These are phyloP conservation scores for Anacardium occidentale DNA, from an alignment of 345 rosid genomes.

Conservation along the genomic window DNA sequence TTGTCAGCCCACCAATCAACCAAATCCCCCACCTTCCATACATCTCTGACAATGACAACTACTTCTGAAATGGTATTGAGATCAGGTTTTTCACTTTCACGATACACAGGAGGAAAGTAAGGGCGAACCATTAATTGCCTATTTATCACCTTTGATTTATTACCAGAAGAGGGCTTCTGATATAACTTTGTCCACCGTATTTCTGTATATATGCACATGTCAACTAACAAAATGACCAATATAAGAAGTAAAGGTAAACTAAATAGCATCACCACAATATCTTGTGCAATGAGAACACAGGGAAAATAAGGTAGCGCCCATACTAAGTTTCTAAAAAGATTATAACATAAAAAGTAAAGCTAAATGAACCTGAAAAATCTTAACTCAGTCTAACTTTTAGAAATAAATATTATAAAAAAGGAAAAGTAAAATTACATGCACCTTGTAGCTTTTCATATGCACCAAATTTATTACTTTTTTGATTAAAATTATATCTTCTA, in stretches of 20 bases:
- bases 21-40: slow-evolving; percentile 61
- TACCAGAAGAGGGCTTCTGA: slow-evolving; percentile 22
- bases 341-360: too few species aligned
- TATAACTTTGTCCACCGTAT: slow-evolving; percentile 31
- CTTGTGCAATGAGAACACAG: slow-evolving; percentile 3
- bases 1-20: slow-evolving; percentile 65
- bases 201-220: slow-evolving; percentile 30
- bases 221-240: slow-evolving; percentile 1
- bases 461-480: too few species aligned
- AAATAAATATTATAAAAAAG: too few species aligned
- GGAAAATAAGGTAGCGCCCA: too few species aligned
- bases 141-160: slow-evolving; percentile 17
- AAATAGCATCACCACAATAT: background rate
- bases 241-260: background rate
- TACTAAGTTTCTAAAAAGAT: too few species aligned
- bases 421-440: too few species aligned
- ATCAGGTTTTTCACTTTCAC: slow-evolving; percentile 36
- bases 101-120: slow-evolving; percentile 43
- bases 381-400: too few species aligned
- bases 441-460: too few species aligned
- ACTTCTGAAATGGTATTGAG: slow-evolving; percentile 33
- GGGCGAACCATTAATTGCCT: slow-evolving; percentile 59
- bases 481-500: too few species aligned
- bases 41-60: slow-evolving; percentile 40
- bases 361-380: too few species aligned